Base-by-base conservation (phyloP, 345 rosid species). In the Gossypioides kirkii region DNA sequence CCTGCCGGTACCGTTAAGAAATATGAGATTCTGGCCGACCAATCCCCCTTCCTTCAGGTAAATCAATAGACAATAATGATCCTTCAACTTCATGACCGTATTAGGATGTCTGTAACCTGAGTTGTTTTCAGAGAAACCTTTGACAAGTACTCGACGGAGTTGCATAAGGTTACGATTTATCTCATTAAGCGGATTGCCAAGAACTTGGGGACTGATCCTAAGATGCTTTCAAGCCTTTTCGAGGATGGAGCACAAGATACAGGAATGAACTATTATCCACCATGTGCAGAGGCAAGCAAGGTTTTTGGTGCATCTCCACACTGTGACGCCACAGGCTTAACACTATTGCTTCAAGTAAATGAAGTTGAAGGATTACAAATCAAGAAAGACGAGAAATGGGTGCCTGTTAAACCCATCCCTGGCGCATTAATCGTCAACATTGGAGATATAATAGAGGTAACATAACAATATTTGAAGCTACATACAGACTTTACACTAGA, bases 371-470 rank as follows among this genome's bases (percentile, higher is more conserved):
- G 84, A 10, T 74, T 79, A 5, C 77, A 84, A 56, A 56, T 84
- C 20, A 79, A 69, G 75, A 84, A 73, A 56, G 71, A 75, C 42
- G 83, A 75, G 2, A 77, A 20, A 6, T 84, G 82, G 83, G 69
- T 84, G 36, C 69, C 85, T 2, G 58, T 82, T 14, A 82, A 61
- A 42, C 79, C 83, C 10, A 70, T 82, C 47, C 85, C 83, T 8
- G 61, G 74, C 16, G 82, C 83, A 8, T 77, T 82, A 4, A 42
- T 78, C 32, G 67, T 82, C 80, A 78, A 84, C 56, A 49, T 86
- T 54, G 89, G 87, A 0, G 89, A 86, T 73, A 58, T 79, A 23
- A 18, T 86, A 28, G 86, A 84, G 89, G 87, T 86, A 79, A 79
- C 16, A 20, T 10, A 42, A 41, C 13, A 64, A 11, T 12, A 43